Evolutionary conservation across 495 filamentous ascomycete genomes (phyloP).

Genomic region (Daldinia vernicosa): DNA sequence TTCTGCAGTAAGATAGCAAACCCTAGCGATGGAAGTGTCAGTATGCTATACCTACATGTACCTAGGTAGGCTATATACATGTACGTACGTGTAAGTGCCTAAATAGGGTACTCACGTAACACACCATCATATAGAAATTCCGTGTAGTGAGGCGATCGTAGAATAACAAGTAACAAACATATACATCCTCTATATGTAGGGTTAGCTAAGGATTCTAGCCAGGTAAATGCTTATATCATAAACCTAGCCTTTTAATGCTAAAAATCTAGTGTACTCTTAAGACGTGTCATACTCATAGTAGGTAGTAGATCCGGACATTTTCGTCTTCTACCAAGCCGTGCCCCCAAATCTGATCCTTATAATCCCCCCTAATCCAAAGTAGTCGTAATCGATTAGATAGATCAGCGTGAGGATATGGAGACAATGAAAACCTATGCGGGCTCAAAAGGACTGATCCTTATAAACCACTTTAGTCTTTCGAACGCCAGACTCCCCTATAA

Average conservation of each 20-base stretch:
- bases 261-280: conserved; percentile 17
- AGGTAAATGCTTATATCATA: not conserved
- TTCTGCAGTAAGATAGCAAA: not conserved
- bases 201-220: not conserved
- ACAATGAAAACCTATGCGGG: conserved; percentile 25
- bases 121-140: not conserved
- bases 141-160: not conserved
- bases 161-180: not conserved
- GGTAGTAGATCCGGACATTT: conserved; percentile 27
- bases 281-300: not conserved
- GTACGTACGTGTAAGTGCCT: no score
- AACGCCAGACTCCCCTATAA: conserved; percentile 48
- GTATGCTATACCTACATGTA: no score
- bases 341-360: conserved; percentile 21
- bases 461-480: conserved; percentile 42
- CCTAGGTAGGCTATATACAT: not conserved
- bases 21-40: not conserved
- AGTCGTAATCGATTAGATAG: conserved; percentile 15
- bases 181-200: not conserved
- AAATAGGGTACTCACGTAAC: not conserved
- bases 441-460: conserved; percentile 32
- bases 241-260: not conserved
- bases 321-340: conserved; percentile 15
- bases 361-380: conserved; percentile 19
- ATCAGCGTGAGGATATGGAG: conserved; percentile 14